A percentile compares a stretch with the other conserved stretches of the same genome.
Conservation (phyloP, 768 basidiomycete species). For the Auricularia auricula-judae region DNA sequence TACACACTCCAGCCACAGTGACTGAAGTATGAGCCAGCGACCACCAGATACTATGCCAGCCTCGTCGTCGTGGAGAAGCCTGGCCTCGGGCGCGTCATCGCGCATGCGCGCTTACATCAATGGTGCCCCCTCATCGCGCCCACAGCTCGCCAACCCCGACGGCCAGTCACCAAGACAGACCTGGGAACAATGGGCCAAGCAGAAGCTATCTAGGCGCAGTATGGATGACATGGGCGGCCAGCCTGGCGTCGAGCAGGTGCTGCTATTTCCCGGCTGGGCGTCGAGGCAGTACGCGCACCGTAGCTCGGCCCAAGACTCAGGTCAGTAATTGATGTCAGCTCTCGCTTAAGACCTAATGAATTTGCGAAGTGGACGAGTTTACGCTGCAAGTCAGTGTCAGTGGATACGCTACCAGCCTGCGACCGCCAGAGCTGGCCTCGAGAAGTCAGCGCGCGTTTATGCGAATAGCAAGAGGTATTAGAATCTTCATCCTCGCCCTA, state of each 20-base stretch:
- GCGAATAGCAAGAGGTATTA: slow-evolving; percentile 60
- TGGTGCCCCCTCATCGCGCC: not conserved
- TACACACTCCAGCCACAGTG: too few relatives aligned
- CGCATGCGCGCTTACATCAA: not conserved
- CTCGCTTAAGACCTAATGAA: not conserved
- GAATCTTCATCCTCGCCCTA: not conserved
- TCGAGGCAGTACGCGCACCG: slow-evolving; percentile 31
- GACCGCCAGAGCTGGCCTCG: slow-evolving; percentile 47
- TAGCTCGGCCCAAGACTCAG: not conserved
- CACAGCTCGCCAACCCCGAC: slow-evolving; percentile 10
- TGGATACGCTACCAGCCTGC: slow-evolving; percentile 58
- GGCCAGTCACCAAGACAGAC: slow-evolving; percentile 24
- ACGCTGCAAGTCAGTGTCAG: slow-evolving; percentile 65
- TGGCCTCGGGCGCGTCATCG: not conserved
- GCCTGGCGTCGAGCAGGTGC: slow-evolving; percentile 33
- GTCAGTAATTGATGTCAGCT: not conserved
- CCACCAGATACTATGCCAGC: not conserved
- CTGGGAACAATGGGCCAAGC: slow-evolving; percentile 56
- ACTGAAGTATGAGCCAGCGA: not conserved
- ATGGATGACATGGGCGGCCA: slow-evolving; percentile 14
- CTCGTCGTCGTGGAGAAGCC: not conserved
- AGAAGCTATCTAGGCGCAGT: slow-evolving; percentile 33
- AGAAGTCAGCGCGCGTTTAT: slow-evolving; percentile 72
- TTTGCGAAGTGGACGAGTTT: slow-evolving; percentile 33
- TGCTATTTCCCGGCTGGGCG: slow-evolving; percentile 78